Evolutionary conservation across 148 eudicot species (phyloP), one percentile per base, ranked within the genome.

Genomic region (Spergularia marina): DNA sequence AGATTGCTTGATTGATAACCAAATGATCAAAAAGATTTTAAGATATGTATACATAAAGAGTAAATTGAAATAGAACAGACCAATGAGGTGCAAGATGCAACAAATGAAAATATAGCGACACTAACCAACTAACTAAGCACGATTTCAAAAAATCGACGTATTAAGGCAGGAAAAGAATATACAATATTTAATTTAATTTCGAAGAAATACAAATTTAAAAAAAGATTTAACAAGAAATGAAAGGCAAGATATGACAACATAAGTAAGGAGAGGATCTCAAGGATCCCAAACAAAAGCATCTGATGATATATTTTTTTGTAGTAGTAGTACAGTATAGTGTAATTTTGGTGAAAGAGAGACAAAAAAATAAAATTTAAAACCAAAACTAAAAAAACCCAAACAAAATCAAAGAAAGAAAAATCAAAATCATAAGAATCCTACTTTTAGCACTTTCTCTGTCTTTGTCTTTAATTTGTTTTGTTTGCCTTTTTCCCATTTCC

Each of bases 211-310:
- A 30, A 30, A 30, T 30, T 2, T 2, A 30, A 30, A 30, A 30
- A 3, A 30, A 25, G 15, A 30, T 36, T 57, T 49, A 21, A 53
- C 57, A 72, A 41, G 54, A 72, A 39, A 75, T 75, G 20, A 51
- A 64, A 8, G 54, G 54, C 39, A 73, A 56, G 65, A 73, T 30
- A 66, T 73, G 82, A 74, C 64, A 79, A 8, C 10, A 79, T 66
- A 60, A 74, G 75, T 68, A 74, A 64, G 79, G 30, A 53, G 61
- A 75, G 36, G 79, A 76, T 80, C 65, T 71, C 17, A 40, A 23
- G 41, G 74, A 75, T 80, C 79, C 61, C 64, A 64, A 53, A 71
- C 0, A 5, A 69, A 54, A 79, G 82, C 78, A 80, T 68, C 78
- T 41, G 18, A 69, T 30, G 36, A 30, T 30, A 30, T 30, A 30